Percentiles rank a stretch among this genome's conserved stretches.
Conservation (phyloP, 106 monocot species). For the Acanthochlamys bracteata region DNA sequence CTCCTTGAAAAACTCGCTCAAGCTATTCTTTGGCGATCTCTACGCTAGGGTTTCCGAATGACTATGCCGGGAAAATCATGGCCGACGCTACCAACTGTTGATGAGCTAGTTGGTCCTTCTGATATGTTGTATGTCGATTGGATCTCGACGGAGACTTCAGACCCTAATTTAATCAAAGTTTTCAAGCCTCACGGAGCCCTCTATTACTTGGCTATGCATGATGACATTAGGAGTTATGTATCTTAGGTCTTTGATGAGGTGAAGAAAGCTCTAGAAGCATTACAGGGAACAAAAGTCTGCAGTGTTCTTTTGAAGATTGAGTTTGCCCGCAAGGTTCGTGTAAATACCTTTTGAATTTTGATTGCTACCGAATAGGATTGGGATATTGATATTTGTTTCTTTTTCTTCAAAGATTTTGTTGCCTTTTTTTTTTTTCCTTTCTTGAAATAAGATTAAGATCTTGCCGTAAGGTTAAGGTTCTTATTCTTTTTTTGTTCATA, state of each 20-base stretch:
- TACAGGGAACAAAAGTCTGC: constrained; percentile 37
- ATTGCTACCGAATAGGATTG: neutral
- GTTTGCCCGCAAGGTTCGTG: constrained; percentile 70
- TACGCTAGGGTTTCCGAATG: neutral
- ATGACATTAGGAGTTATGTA: constrained; percentile 47
- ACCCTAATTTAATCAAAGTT: constrained; percentile 51
- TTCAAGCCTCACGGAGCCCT: constrained; percentile 49
- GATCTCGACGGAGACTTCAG: constrained; percentile 40
- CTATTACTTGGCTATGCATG: constrained; percentile 46
- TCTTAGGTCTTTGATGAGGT: constrained; percentile 71
- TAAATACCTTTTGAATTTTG: constrained; percentile 4
- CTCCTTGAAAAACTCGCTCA: neutral
- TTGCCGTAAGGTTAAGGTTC: too few species aligned
- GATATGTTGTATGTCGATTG: constrained; percentile 65
- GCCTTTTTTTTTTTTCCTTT: too few species aligned
- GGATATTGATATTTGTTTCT: neutral
- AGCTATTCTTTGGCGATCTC: neutral
- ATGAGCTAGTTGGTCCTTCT: constrained; percentile 18
- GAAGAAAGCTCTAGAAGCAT: constrained; percentile 44
- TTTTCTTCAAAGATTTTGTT: too few species aligned
- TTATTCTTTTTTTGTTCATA: too few species aligned
- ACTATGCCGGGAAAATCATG: neutral
- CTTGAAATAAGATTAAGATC: too few species aligned
- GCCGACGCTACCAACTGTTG: constrained; percentile 10
- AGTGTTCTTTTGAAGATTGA: constrained; percentile 47